phyloP scores from a whole-genome alignment of 2,329 filamentous ascomycete genomes.

The Lasiodiplodia gonubiensis region DNA sequence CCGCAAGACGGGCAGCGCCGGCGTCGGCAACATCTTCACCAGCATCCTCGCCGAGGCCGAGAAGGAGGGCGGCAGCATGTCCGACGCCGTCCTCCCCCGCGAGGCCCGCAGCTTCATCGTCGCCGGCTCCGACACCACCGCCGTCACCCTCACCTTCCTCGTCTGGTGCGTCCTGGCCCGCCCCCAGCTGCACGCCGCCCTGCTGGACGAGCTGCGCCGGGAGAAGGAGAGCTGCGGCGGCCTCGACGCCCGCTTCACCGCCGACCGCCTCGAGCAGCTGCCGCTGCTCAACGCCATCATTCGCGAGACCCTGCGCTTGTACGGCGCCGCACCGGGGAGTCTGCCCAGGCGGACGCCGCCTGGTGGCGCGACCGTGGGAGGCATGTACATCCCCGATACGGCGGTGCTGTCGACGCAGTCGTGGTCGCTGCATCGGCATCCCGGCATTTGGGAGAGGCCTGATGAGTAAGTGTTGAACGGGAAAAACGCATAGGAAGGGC shows the following conservation, averaged over 20 bases:
- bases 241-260: conserved; percentile 31
- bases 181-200: not conserved
- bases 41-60: conserved; percentile 43
- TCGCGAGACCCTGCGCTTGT: conserved; percentile 46
- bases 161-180: conserved; percentile 41
- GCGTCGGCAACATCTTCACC: conserved; percentile 42
- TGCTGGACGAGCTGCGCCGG: conserved; percentile 31
- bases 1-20: conserved; percentile 37
- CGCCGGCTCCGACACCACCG: conserved; percentile 45
- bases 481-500: too few species aligned
- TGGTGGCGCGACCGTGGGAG: conserved; percentile 42
- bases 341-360: conserved; percentile 44
- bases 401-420: conserved; percentile 47
- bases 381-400: conserved; percentile 44
- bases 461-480: conserved; percentile 3
- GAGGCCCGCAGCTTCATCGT: conserved; percentile 40
- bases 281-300: conserved; percentile 46
- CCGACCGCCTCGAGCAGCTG: conserved; percentile 39
- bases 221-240: conserved; percentile 35
- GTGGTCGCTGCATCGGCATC: conserved; percentile 47
- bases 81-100: conserved; percentile 39
- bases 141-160: conserved; percentile 42
- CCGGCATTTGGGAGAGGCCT: not conserved
- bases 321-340: conserved; percentile 43
- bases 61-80: conserved; percentile 38